A percentile compares a stretch with the other conserved stretches of the same genome.
These are phyloP conservation scores for Leavenworthia alabamica DNA, from an alignment of 345 rosid species.

Conservation along the genomic window DNA sequence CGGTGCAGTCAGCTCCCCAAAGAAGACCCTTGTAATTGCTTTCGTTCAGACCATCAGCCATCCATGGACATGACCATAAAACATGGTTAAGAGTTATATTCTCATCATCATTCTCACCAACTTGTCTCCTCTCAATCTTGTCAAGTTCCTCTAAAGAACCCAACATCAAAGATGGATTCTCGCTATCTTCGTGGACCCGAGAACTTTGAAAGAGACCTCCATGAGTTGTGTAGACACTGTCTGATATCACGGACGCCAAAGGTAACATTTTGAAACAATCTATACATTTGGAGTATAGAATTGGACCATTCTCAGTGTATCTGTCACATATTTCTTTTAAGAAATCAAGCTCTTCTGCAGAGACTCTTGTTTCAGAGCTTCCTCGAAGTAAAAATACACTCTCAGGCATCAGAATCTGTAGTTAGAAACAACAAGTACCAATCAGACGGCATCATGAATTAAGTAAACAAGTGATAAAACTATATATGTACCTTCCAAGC, in stretches of 20 bases:
- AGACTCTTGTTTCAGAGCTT: constrained; percentile 40
- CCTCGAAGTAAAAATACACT: constrained; percentile 38
- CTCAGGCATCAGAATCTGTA: constrained; percentile 40
- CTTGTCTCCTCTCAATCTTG: constrained; percentile 32
- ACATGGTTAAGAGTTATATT: constrained; percentile 32
- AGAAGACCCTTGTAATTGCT: constrained; percentile 35
- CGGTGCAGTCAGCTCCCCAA: constrained; percentile 47
- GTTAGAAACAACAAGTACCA: not conserved
- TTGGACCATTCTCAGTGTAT: constrained; percentile 29
- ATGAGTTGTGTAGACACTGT: constrained; percentile 37
- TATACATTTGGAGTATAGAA: constrained; percentile 32
- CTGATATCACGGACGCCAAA: constrained; percentile 34
- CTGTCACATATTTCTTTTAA: constrained; percentile 35
- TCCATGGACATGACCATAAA: constrained; percentile 43
- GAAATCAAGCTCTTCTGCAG: constrained; percentile 33
- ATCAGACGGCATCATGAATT: not conserved
- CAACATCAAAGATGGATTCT: constrained; percentile 25
- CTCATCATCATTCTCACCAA: constrained; percentile 32
- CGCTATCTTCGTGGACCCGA: constrained; percentile 9
- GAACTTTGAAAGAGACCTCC: constrained; percentile 43
- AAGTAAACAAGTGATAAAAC: not conserved
- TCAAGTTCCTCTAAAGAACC: constrained; percentile 39
- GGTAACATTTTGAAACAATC: constrained; percentile 36
- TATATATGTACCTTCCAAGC: constrained; percentile 43
- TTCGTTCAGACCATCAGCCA: constrained; percentile 32